Base-by-base conservation (phyloP, 1,284 basidiomycete species). In the Cryptococcus sp. region DNA sequence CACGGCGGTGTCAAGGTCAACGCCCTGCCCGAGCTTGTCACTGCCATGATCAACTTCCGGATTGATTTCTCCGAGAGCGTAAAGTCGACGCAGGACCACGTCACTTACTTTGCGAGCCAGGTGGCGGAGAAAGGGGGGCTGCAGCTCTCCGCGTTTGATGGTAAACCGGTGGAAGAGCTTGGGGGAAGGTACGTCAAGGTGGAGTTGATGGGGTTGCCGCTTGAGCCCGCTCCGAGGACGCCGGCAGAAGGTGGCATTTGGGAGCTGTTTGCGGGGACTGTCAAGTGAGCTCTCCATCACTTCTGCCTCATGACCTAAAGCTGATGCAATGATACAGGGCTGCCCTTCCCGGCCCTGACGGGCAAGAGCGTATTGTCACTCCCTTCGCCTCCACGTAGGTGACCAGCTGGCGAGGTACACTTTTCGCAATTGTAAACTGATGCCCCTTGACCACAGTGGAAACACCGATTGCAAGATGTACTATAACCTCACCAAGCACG, bases 201-300 rank as follows among this genome's bases (percentile, higher is more conserved):
- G 5, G 69, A 76, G 43, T 47, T 67, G 13, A 43, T 78, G 28
- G 77, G 77, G 16, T 55, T 64, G 42, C 67, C 77, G 2, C 61
- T 77, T 13, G 77, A 77, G 58, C 77, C 76, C 3, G 72, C 75
- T 1, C 77, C 76, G 13, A 67, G 67, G 35, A 72, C 70, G 8
- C 70, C 74, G 1, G 51, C 60, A 5, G 38, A 58, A 2, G 74
- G 73, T 15, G 69, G 65, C 0, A 72, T 75, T 2, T 78, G 73
- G 72, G 74, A 77, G 5, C 51, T 77, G 39, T 77, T 78, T 50
- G 73, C 73, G 0, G 77, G 77, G 1, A 73, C 72, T 2, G 67
- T 76, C 54, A 69, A 72, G 67, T 69, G 52, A 52, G 66, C 58
- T 33, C 21, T 6, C 4, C 24, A n/a, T 40, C 7, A 33, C 2